Evolutionary conservation across 1,284 basidiomycete species (phyloP).

Genomic region (Earliella scabrosa): DNA sequence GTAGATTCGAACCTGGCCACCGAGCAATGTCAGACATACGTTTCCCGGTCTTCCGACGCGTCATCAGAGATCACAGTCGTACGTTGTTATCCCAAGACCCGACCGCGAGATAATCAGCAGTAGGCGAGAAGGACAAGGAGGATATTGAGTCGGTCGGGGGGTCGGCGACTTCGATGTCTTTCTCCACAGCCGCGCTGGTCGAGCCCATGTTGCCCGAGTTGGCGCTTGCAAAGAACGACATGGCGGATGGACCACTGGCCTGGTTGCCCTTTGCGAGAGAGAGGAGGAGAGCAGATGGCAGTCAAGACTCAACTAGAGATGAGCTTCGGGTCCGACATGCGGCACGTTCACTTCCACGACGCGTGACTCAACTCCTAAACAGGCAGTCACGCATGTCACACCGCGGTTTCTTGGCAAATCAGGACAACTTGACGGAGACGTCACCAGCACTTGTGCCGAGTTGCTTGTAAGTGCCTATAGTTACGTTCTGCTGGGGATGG

Average conservation of each 20-base stretch:
- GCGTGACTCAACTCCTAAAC: conserved; percentile 4
- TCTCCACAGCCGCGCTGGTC: conserved; percentile 40
- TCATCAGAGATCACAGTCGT: conserved; percentile 23
- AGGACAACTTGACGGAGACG: no score
- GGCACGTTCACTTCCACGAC: conserved; percentile 2
- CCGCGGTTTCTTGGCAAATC: background rate
- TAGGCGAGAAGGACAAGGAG: conserved; percentile 65
- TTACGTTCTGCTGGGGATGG: no score
- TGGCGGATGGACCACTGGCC: no score
- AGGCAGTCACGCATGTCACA: conserved; percentile 3
- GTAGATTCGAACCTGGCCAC: conserved; percentile 60
- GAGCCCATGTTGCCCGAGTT: conserved; percentile 34
- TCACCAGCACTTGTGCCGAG: no score
- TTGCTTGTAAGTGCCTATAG: no score
- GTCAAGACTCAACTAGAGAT: background rate
- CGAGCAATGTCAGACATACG: background rate
- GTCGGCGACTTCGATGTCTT: conserved; percentile 78
- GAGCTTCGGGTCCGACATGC: conserved; percentile 1
- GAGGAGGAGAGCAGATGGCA: background rate
- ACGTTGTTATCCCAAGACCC: conserved; percentile 84
- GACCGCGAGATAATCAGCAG: conserved; percentile 74
- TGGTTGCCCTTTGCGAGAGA: no score
- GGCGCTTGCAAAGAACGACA: conserved; percentile 47
- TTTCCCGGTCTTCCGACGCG: background rate
- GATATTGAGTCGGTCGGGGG: conserved; percentile 80